These are phyloP conservation scores for Spathaspora sp. DNA, from an alignment of 805 yeast genomes.

Conservation along the genomic window DNA sequence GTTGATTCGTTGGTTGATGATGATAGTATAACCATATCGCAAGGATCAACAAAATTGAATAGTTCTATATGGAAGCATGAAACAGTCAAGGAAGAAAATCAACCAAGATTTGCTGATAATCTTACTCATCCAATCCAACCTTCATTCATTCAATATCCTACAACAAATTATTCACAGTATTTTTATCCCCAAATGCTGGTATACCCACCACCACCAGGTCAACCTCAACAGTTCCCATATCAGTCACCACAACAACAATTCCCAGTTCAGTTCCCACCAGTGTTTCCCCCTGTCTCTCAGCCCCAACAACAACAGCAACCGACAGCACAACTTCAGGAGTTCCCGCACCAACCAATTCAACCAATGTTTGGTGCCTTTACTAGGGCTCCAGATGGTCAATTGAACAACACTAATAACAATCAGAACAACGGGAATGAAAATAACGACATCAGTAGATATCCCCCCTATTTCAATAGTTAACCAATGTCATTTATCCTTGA, in stretches of 20 bases:
- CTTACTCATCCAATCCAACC: background rate
- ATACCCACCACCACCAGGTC: background rate
- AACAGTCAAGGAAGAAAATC: background rate
- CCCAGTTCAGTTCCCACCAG: background rate
- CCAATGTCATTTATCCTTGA: background rate
- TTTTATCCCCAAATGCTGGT: background rate
- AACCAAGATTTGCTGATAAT: background rate
- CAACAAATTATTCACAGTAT: background rate
- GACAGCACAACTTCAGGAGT: background rate
- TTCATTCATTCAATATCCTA: slow-evolving; percentile 4
- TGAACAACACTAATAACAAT: background rate
- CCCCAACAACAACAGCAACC: background rate
- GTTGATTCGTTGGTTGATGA: slow-evolving; percentile 16
- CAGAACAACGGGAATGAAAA: background rate
- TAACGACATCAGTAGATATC: background rate
- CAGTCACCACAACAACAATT: background rate
- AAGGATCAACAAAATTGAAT: background rate
- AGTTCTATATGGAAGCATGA: slow-evolving; percentile 1
- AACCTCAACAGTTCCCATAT: background rate
- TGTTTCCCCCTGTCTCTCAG: background rate
- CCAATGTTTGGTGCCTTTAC: background rate
- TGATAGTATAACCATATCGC: background rate
- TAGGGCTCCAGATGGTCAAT: background rate
- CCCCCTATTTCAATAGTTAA: background rate
- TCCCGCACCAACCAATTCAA: slow-evolving; percentile 1